Conservation (phyloP, 163 green algal genomes). For the Prototheca wickerhamii region DNA sequence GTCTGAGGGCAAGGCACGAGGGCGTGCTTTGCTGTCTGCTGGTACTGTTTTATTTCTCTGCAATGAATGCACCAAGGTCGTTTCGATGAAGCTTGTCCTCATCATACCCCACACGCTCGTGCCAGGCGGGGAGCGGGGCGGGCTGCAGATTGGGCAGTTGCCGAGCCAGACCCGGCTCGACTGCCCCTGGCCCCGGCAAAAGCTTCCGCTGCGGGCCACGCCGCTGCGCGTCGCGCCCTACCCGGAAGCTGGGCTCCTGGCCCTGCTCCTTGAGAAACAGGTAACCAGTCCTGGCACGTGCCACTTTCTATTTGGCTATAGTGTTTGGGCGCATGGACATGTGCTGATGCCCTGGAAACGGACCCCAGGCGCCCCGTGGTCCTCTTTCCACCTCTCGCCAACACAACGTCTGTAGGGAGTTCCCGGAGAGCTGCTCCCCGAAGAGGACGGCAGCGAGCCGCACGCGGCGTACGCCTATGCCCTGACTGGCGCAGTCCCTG, state of each 20-base stretch:
- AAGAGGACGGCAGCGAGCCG: constrained; percentile 58
- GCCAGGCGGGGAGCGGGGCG: background rate
- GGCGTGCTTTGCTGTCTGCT: background rate
- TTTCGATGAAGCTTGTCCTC: constrained; percentile 11
- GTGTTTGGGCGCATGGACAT: no score
- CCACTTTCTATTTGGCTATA: background rate
- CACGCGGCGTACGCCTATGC: constrained; percentile 60
- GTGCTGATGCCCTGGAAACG: no score
- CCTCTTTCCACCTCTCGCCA: background rate
- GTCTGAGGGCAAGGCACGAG: no score
- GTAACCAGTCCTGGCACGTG: background rate
- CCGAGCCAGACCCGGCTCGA: constrained; percentile 51
- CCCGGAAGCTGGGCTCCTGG: constrained; percentile 54
- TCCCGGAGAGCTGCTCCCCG: constrained; percentile 33
- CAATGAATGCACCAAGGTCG: no score
- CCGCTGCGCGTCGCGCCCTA: constrained; percentile 52
- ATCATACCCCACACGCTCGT: background rate
- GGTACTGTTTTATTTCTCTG: background rate
- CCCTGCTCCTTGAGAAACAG: constrained; percentile 36
- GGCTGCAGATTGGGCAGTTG: constrained; percentile 70
- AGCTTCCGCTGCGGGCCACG: constrained; percentile 57
- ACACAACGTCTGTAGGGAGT: constrained; percentile 7
- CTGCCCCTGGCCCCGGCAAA: constrained; percentile 56
- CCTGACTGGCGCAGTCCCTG: constrained; percentile 41
- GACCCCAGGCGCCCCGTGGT: no score